A percentile compares a stretch with the other conserved stretches of the same genome.
Evolutionary conservation across 2,329 filamentous ascomycete genomes (phyloP).

Genomic region (Penicillium verrucosum): DNA sequence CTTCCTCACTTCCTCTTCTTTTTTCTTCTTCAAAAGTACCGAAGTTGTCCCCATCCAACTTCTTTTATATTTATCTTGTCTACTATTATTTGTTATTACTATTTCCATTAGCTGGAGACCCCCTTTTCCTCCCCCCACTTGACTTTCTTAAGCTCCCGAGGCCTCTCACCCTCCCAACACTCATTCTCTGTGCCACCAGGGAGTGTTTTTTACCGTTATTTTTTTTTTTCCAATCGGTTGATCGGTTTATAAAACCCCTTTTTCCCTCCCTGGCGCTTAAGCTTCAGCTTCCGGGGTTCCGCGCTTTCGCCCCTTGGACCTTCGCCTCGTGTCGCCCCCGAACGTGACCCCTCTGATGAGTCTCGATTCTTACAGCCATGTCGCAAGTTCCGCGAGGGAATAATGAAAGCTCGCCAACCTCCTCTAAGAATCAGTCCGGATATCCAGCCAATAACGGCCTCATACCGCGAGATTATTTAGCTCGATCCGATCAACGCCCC

Average conservation of each 20-base stretch:
- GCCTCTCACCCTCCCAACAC: neutral
- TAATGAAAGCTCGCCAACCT: slow-evolving; percentile 21
- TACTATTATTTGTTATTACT: neutral
- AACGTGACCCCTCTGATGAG: slow-evolving; percentile 20
- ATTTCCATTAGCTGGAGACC: neutral
- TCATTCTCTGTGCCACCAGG: neutral
- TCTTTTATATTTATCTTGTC: neutral
- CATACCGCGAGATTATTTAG: slow-evolving; percentile 37
- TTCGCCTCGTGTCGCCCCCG: slow-evolving; percentile 14
- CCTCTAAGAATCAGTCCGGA: slow-evolving; percentile 13
- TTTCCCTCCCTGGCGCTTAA: slow-evolving; percentile 9
- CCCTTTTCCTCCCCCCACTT: slow-evolving; percentile 4
- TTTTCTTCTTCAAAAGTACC: neutral
- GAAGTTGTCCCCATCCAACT: neutral
- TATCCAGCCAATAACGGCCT: slow-evolving; percentile 26
- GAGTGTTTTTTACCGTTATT: neutral
- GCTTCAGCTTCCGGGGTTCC: slow-evolving; percentile 20
- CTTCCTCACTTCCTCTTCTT: neutral
- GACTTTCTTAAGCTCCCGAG: neutral
- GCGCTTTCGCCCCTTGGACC: slow-evolving; percentile 10
- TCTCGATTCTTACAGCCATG: slow-evolving; percentile 30
- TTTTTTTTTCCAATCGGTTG: slow-evolving; percentile 7
- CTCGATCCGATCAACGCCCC: slow-evolving; percentile 28
- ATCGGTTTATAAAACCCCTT: slow-evolving; percentile 14
- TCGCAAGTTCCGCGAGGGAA: slow-evolving; percentile 33